Evolutionary conservation across 306 rosid genomes (phyloP), one percentile per base, ranked within the genome.

Genomic region (Prosopis cineraria): DNA sequence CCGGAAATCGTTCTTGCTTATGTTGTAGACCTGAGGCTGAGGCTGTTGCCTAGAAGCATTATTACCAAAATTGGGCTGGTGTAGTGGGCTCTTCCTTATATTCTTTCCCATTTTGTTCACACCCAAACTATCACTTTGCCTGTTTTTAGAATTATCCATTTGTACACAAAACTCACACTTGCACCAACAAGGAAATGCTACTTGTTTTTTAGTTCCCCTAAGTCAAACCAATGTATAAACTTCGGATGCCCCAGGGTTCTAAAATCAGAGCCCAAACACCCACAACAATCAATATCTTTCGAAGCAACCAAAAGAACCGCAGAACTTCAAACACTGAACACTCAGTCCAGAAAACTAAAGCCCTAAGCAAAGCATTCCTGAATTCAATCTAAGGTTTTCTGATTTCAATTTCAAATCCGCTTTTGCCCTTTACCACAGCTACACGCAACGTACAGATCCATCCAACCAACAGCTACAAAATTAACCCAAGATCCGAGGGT

Each of bases 21-120:
- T 94, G 82, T 94, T 92, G 87, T 92, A 94, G 62, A 94, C 97
- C 87, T 90, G 98, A 70, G 98, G 98, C 77, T 92, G 98, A 67
- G 98, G 97, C 50, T 94, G 98, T 74, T 85, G 98, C 76, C 91
- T 85, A 43, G 93, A 70, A 48, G 89, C 81, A 79, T 84, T 88
- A 80, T 81, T 92, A 50, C 77, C 80, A 31, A 84, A 90, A 85
- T 90, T 92, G 20, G 97, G 97, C 52, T 92, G 98, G 85, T 94
- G 93, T 33, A 89, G 34, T 25, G 98, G 98, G 70, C 97, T 94
- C 81, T 94, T 94, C 87, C 88, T 90, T 71, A 94, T 94, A 80
- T 92, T 92, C 74, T 94, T 94, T 55, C 97, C 98, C 77, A 90
- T 63, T 73, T 90, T 92, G 78, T 92, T 94, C 81, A 94, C 97